Conservation (phyloP, 257 asterid species). For the Scutellaria minor region DNA sequence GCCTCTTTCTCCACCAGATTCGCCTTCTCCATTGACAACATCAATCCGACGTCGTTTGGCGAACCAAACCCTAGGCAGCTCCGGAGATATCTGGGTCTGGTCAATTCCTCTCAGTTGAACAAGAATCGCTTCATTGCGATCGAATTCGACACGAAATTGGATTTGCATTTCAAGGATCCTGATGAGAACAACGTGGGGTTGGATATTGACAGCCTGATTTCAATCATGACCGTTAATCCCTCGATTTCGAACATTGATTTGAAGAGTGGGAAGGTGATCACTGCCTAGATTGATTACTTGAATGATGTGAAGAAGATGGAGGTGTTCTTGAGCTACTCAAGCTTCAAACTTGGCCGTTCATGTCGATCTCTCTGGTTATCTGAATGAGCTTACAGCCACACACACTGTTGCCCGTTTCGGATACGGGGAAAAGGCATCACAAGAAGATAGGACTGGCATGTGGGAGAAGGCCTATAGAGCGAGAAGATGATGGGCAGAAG, state of each 20-base stretch:
- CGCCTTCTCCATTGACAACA: slow-evolving; percentile 62
- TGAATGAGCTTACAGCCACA: slow-evolving; percentile 53
- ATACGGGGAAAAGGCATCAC: slow-evolving; percentile 51
- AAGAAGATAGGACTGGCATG: slow-evolving; percentile 68
- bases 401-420: slow-evolving; percentile 56
- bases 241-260: slow-evolving; percentile 43
- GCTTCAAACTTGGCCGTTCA: slow-evolving; percentile 55
- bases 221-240: slow-evolving; percentile 68
- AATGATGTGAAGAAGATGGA: slow-evolving; percentile 53
- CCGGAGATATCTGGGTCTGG: slow-evolving; percentile 89
- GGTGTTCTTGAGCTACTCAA: slow-evolving; percentile 82
- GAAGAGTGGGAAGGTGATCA: slow-evolving; percentile 78
- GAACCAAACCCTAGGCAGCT: slow-evolving; percentile 80
- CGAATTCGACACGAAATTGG: slow-evolving; percentile 81
- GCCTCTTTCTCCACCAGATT: slow-evolving; percentile 87
- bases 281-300: slow-evolving; percentile 85
- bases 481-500: slow-evolving; percentile 57
- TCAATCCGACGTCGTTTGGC: slow-evolving; percentile 75
- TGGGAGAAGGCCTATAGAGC: slow-evolving; percentile 91
- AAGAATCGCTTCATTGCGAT: slow-evolving; percentile 78
- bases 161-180: slow-evolving; percentile 75
- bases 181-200: slow-evolving; percentile 89
- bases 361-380: slow-evolving; percentile 62
- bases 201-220: slow-evolving; percentile 73
- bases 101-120: slow-evolving; percentile 70